Evolutionary conservation across 106 monocot genomes (phyloP), one percentile per base, ranked within the genome.

Genomic region (Allium sativum): DNA sequence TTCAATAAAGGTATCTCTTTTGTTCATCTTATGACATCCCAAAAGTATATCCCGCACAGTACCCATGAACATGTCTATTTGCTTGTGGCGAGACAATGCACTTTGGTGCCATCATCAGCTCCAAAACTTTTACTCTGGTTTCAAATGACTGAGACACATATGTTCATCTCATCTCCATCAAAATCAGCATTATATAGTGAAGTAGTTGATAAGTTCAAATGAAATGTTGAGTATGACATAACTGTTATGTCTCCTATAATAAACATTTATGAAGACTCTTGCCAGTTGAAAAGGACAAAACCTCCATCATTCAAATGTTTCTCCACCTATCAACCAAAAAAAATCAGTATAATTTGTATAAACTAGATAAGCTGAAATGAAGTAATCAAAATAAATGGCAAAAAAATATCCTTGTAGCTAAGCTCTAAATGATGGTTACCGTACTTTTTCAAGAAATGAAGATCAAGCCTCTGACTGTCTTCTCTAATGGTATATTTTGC

Each of bases 91-190:
- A 98, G 14, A 98, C 96, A 68, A 98, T 88, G 65, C 96, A 98
- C 62, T 98, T 98, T 1, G 96, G 96, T 16, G 91, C 96, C 96
- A 98, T 91, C 96, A 98, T 98, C 45, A 98, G 73, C 56, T 98
- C 96, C 67, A 91, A 62, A 16, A 98, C 96, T 72, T 98, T 91
- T 17, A 91, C 84, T 70, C 96, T 82, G 21, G 91, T 98, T 77
- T 98, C 96, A 80, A 91, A 98, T 9, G 96, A 98, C 65, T 98
- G 96, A 47, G 96, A 87, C 65, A 98, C 91, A 77, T 98, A 98
- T 98, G 71, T 98, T 98, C 96, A 98, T 98, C 67, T 98, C 96
- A 85, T 98, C 96, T 43, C 96, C 96, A 70, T 98, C 96, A 78
- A 98, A 98, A 88, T 98, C 96, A 71, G 96, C 96, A 85, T 98